Evolutionary conservation across 2,329 filamentous ascomycete genomes (phyloP), one percentile per base, ranked within the genome.

Genomic region (Salinomyces thailandicus): DNA sequence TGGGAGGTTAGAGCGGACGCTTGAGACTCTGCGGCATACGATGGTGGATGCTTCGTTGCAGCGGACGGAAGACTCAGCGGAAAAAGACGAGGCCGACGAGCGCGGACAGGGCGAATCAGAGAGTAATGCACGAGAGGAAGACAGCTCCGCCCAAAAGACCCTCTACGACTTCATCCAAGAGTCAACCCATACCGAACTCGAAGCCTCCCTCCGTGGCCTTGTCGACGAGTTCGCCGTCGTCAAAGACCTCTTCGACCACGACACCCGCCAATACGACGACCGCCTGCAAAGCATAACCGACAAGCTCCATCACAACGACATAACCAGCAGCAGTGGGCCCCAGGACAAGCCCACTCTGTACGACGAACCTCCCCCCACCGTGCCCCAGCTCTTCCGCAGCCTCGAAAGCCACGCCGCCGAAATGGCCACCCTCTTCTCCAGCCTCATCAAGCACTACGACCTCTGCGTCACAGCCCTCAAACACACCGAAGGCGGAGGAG

Each of bases 381-480:
- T 73, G 30, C 63, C 68, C 0, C 49, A 53, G 7, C 54, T 71
- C 26, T 71, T 72, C 44, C 62, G 62, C 35, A 54, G 59, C 2
- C 69, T 93, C 22, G 77, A 87, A 45, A 69, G 69, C 11, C 78
- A 89, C 48, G 87, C 87, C 0, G 78, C 83, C 44, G 77, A 79
- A 50, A 89, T 93, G 77, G 89, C 87, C 4, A 71, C 79, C 39
- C 71, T 85, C 4, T 73, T 96, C 2, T 75, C 85, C 38, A 85
- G 81, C 1, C 67, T 96, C 3, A 86, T 85, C 5, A 75, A 73
- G 17, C 89, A 96, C 61, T 95, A 94, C 56, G 89, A 96, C 58
- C 75, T 93, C 46, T 95, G 89, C 58, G 84, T 93, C 11, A 89
- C 81, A 1, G 89, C 89, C 1, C 80, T 95, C 29, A 83, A 86